phyloP scores from a whole-genome alignment of 2,329 filamentous ascomycete species.

The Uncinocarpus reesii region DNA sequence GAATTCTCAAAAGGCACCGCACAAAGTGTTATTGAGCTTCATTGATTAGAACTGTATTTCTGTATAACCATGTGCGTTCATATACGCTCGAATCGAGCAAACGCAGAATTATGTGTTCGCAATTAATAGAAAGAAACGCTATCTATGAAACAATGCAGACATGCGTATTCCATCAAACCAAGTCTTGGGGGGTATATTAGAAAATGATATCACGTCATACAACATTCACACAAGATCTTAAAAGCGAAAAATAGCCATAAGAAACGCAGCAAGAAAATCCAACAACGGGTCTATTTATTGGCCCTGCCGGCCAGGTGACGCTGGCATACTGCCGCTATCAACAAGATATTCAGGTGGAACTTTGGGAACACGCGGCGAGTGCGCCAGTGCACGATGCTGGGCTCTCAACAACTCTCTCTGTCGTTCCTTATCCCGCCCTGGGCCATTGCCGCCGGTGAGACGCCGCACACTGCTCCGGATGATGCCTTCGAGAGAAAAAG shows the following conservation, averaged over 20 bases:
- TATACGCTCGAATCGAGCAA: neutral
- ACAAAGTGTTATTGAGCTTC: no score
- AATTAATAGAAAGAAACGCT: neutral
- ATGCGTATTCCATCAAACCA: conserved; percentile 2
- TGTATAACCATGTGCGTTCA: no score
- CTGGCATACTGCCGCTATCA: conserved; percentile 17
- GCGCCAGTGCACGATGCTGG: conserved; percentile 32
- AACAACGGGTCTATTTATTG: neutral
- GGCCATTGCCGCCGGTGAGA: conserved; percentile 36
- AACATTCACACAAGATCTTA: neutral
- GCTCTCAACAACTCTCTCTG: conserved; percentile 36
- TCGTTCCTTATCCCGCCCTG: conserved; percentile 35
- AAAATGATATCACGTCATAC: conserved; percentile 1
- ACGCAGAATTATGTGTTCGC: neutral
- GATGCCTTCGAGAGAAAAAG: conserved; percentile 38
- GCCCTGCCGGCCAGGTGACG: conserved; percentile 5
- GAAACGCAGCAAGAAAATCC: neutral
- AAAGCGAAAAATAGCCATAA: neutral
- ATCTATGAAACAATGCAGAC: neutral
- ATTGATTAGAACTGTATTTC: no score
- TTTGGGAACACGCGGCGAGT: conserved; percentile 38
- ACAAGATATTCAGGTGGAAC: conserved; percentile 40
- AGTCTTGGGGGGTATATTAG: conserved; percentile 10
- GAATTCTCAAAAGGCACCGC: no score
- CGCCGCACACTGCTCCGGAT: conserved; percentile 40